Percentiles rank a stretch among this genome's conserved stretches.
These are phyloP conservation scores for Blastocladiella britannica DNA, from an alignment of 192 early-diverging fungal genomes.

Conservation along the genomic window DNA sequence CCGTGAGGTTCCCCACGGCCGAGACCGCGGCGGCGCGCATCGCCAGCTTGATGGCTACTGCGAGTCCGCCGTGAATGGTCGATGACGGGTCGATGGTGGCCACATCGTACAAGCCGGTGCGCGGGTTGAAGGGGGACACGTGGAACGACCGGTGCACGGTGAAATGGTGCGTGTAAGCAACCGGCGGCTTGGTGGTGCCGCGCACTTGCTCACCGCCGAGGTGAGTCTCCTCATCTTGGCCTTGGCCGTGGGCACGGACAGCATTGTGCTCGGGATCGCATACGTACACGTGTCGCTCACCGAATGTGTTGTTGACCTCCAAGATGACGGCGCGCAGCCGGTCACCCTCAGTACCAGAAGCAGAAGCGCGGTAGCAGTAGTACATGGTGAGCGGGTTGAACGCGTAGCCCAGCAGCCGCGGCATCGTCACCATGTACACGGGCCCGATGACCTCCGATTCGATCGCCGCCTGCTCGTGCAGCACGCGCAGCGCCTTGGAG, in stretches of 20 bases:
- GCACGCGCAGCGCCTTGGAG: not conserved
- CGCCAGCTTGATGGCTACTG: not conserved
- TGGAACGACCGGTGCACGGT: slow-evolving; percentile 16
- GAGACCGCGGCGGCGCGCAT: not conserved
- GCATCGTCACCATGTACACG: slow-evolving; percentile 15
- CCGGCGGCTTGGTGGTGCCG: too few species aligned
- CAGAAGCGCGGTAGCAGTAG: slow-evolving; percentile 9
- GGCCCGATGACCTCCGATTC: not conserved
- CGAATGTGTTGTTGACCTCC: slow-evolving; percentile 26
- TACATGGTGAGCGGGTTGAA: slow-evolving; percentile 24
- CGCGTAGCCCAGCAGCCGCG: slow-evolving; percentile 13
- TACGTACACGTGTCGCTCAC: slow-evolving; percentile 19
- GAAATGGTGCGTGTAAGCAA: slow-evolving; percentile 3
- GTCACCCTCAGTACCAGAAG: not conserved
- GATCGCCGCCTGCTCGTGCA: not conserved
- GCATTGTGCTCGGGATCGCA: slow-evolving; percentile 7
- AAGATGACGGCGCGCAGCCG: slow-evolving; percentile 7
- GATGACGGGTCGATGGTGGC: not conserved
- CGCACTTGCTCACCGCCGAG: too few species aligned
- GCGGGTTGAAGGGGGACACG: slow-evolving; percentile 26
- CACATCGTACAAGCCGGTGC: slow-evolving; percentile 19
- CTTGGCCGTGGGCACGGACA: not conserved
- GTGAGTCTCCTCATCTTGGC: too few species aligned
- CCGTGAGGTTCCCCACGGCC: not conserved
- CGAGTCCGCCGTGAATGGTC: not conserved